Base-by-base conservation (phyloP, 129 eudicot species). In the Escallonia herrerae region DNA sequence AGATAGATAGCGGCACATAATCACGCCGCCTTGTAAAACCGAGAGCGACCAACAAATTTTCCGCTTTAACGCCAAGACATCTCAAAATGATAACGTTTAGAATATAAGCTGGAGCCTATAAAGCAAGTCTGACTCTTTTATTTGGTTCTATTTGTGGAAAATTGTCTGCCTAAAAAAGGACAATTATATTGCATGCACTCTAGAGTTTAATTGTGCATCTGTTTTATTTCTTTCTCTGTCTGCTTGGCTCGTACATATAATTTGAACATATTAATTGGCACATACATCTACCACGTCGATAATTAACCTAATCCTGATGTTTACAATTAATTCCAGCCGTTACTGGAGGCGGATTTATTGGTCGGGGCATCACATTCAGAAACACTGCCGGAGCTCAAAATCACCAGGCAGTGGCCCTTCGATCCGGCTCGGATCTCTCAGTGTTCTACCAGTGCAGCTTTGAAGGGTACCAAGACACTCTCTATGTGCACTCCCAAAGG, bases 391-490 rank as follows among this genome's bases (percentile, higher is more conserved):
- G 85, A 5, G 73, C 85, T 41, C 61, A 56, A 51, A 83, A 80
- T 63, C 83, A 83, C 69, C 85, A 83, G 49, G 89, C 89, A 0
- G 85, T 83, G 51, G 86, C 90, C 0, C 76, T 84, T 2, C 83
- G 83, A 4, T 80, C 83, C 11, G 80, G 80, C 4, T 77, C 90
- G 0, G 86, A 84, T 63, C 86, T 80, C 56, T 84, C 90, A 7
- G 86, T 84, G 1, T 80, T 83, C 77, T 83, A 83, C 78, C 79
- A 79, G 45, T 83, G 85, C 65, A 76, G 82, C 67, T 83, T 83
- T 6, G 85, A 83, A 67, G 89, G 89, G 3, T 83, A 79, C 59
- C 85, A 83, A 67, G 89, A 80, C 80, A 83, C 89, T 7, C 85
- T 83, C 56, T 79, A 83, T 22, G 82, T 67, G 39, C 76, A 72